phyloP scores from a whole-genome alignment of 371 early-diverging fungal genomes.

The Capillidium heterosporum region DNA sequence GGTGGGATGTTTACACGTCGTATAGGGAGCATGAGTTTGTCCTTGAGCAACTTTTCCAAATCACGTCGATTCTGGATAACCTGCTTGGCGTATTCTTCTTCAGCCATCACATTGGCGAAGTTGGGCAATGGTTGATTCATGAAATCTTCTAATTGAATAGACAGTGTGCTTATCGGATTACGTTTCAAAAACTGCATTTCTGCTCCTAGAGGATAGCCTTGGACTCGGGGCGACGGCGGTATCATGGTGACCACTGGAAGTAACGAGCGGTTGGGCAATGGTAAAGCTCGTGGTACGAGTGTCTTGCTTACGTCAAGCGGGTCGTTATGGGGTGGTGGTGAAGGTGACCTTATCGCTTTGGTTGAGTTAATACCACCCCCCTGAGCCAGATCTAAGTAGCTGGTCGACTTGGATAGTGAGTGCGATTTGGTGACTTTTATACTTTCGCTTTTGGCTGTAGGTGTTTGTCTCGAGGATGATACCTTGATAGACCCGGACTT shows the following conservation, averaged over 20 bases:
- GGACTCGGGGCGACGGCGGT: not conserved
- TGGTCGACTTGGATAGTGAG: not conserved
- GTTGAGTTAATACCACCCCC: not conserved
- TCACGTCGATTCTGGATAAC: constrained; percentile 57
- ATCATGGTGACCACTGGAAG: not conserved
- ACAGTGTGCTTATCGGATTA: not conserved
- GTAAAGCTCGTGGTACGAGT: not conserved
- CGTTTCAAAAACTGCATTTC: not conserved
- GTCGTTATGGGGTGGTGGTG: not conserved
- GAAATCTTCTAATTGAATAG: not conserved
- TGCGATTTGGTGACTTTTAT: not conserved
- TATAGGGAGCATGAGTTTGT: constrained; percentile 45
- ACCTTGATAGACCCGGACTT: not conserved
- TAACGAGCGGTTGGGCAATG: not conserved
- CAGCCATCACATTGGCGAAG: constrained; percentile 53
- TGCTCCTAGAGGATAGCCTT: not conserved
- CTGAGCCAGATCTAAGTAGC: constrained; percentile 2
- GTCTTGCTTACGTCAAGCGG: not conserved
- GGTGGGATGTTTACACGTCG: constrained; percentile 47
- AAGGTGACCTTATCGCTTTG: not conserved
- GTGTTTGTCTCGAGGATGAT: not conserved
- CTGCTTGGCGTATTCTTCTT: constrained; percentile 67
- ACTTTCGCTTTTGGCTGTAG: not conserved
- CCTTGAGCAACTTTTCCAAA: constrained; percentile 46
- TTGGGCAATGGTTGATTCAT: constrained; percentile 29